Conservation (phyloP, 1,284 basidiomycete genomes). For the Cutaneotrichosporon curvatum region DNA sequence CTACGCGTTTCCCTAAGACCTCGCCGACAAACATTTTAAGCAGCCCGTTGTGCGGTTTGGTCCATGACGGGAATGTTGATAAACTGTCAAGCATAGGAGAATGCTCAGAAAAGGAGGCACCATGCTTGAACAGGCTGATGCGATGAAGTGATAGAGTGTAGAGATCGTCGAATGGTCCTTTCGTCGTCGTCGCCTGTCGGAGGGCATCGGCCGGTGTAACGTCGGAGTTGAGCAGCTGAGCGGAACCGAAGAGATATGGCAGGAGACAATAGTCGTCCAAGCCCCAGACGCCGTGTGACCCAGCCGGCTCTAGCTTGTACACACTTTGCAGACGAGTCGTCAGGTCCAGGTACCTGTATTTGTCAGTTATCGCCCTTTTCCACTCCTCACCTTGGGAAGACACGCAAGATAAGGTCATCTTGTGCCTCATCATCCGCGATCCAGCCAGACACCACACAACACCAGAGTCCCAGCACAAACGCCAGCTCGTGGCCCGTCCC, state of each 20-base stretch:
- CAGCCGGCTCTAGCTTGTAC: conserved; percentile 90
- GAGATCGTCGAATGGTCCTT: conserved; percentile 51
- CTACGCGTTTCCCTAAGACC: conserved; percentile 90
- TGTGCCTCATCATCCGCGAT: conserved; percentile 34
- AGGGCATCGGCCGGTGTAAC: conserved; percentile 45
- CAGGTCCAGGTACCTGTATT: conserved; percentile 66
- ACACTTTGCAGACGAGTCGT: conserved; percentile 82
- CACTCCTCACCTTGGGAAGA: conserved; percentile 39
- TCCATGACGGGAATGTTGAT: conserved; percentile 76
- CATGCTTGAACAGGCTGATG: conserved; percentile 70
- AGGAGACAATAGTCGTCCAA: conserved; percentile 90
- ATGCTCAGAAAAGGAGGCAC: conserved; percentile 78
- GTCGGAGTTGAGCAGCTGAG: conserved; percentile 58
- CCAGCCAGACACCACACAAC: conserved; percentile 38
- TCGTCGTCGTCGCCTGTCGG: conserved; percentile 4
- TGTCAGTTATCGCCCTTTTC: not conserved
- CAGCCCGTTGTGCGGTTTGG: conserved; percentile 80
- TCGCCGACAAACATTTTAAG: conserved; percentile 97
- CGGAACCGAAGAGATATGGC: conserved; percentile 86
- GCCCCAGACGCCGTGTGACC: conserved; percentile 97
- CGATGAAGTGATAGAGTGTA: conserved; percentile 76
- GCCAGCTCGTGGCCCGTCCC: conserved; percentile 92
- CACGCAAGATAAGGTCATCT: conserved; percentile 45
- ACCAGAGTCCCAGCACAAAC: conserved; percentile 67
- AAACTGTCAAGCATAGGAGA: conserved; percentile 85